Evolutionary conservation across 805 yeast species (phyloP).

Genomic region (Candida palmyrensis): DNA sequence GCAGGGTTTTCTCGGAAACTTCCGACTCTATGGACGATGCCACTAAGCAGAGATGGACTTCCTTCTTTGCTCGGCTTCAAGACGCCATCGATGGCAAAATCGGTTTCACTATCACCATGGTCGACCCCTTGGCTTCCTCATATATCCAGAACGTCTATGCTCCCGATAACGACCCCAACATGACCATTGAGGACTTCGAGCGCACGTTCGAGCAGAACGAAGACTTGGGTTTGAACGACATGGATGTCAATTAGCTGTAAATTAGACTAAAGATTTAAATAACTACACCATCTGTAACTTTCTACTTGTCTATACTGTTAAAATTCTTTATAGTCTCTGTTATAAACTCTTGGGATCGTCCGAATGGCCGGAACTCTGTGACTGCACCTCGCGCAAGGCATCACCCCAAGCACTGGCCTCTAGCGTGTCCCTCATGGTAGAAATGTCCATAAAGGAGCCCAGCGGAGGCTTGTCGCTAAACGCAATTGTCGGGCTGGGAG

Average conservation of each 20-base stretch:
- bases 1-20: slow-evolving; percentile 77
- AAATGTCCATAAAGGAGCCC: slow-evolving; percentile 15
- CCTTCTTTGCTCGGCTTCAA: slow-evolving; percentile 68
- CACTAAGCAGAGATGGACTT: slow-evolving; percentile 76
- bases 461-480: slow-evolving; percentile 5
- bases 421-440: slow-evolving; percentile 20
- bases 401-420: slow-evolving; percentile 22
- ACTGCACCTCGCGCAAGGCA: slow-evolving; percentile 17
- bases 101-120: slow-evolving; percentile 81
- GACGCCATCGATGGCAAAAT: slow-evolving; percentile 77
- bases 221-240: slow-evolving; percentile 74
- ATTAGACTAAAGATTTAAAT: slow-evolving; percentile 1
- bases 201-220: slow-evolving; percentile 89
- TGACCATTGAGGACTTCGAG: slow-evolving; percentile 85
- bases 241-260: slow-evolving; percentile 24
- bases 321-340: slow-evolving; percentile 4
- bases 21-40: slow-evolving; percentile 87
- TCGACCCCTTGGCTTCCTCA: slow-evolving; percentile 92
- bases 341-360: background rate
- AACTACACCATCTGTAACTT: background rate
- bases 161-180: slow-evolving; percentile 96
- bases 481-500: background rate
- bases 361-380: slow-evolving; percentile 4
- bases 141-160: slow-evolving; percentile 98
- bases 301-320: background rate